Percentiles rank a stretch among this genome's conserved stretches.
These are phyloP conservation scores for Sanghuangporus baumii DNA, from an alignment of 1,284 basidiomycete genomes.

Conservation along the genomic window DNA sequence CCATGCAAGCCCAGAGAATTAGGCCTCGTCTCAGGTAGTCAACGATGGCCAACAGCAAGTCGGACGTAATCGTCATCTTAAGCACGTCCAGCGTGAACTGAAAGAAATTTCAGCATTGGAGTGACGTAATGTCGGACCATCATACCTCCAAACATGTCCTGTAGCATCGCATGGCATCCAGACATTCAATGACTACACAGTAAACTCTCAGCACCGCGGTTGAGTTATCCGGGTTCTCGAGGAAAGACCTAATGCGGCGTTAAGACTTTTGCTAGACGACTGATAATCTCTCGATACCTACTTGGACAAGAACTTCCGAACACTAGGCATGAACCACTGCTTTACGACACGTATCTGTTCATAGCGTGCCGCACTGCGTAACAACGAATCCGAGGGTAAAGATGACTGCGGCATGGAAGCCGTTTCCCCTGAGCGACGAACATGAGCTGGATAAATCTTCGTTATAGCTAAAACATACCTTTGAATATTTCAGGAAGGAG, in stretches of 20 bases:
- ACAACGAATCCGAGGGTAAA: slow-evolving; percentile 15
- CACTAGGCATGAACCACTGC: slow-evolving; percentile 64
- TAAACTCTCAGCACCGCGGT: slow-evolving; percentile 42
- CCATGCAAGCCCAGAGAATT: slow-evolving; percentile 73
- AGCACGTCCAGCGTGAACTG: slow-evolving; percentile 59
- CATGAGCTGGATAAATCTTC: background rate
- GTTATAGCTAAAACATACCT: slow-evolving; percentile 34
- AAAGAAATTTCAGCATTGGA: slow-evolving; percentile 8
- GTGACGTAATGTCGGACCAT: background rate
- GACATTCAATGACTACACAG: slow-evolving; percentile 50
- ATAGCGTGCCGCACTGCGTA: slow-evolving; percentile 54
- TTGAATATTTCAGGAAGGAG: slow-evolving; percentile 63
- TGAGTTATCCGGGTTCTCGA: slow-evolving; percentile 1
- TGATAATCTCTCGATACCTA: slow-evolving; percentile 22
- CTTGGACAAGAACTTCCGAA: slow-evolving; percentile 48
- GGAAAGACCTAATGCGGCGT: background rate
- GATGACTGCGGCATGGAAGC: slow-evolving; percentile 10
- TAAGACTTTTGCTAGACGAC: background rate
- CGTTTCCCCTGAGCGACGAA: background rate
- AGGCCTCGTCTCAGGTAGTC: slow-evolving; percentile 62
- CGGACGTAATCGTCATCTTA: slow-evolving; percentile 41
- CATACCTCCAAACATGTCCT: slow-evolving; percentile 61
- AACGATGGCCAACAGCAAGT: slow-evolving; percentile 54
- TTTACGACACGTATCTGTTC: slow-evolving; percentile 63
- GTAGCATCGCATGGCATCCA: slow-evolving; percentile 58